Base-by-base conservation (phyloP, 2,329 filamentous ascomycete species). In the Nannizzia gypsea region DNA sequence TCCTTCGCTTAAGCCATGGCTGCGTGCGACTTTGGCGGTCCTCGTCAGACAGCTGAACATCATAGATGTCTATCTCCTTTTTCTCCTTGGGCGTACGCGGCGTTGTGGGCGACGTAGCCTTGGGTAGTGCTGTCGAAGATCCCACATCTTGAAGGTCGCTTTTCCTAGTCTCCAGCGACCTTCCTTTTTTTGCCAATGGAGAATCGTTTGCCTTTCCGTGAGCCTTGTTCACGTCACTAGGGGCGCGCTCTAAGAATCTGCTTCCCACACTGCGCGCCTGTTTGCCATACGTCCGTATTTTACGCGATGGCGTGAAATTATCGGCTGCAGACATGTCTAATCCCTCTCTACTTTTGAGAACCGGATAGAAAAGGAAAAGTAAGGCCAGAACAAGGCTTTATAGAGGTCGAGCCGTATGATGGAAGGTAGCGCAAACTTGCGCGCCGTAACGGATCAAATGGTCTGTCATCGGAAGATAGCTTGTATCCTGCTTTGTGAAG, bases 11-110 rank as follows among this genome's bases (percentile, higher is more conserved):
- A 44, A 61, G 26, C 56, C 59, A 52, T 34, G 50, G 60, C 22
- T 58, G 59, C 22, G 36, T 36, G 15, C 38, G 38, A 11, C n/a
- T 44, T 54, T 54, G 50, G n/a, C 46, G 59, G 9, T 54, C 57
- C 50, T 70, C 68, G 8, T 71, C 66, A 13, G 69, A 70, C 5
- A 68, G 68, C 9, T 64, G 64, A 22, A 69, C 54, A 40, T 71
- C 68, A 56, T 65, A 70, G 26, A 70, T 63, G 34, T 60, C 58
- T 52, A 34, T 48, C 17, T 48, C 28, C 13, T 58, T 22, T 22
- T 38, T 34, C 20, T 22, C n/a, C 6, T 34, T 34, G 26, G 56
- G 56, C 11, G 56, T 58, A 46, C 36, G 40, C 38, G 56, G 22
- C 15, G 28, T 42, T n/a, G 36, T 58, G 15, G 36, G 40, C 22